Evolutionary conservation across 495 filamentous ascomycete genomes (phyloP).

Genomic region (Podospora sp.): DNA sequence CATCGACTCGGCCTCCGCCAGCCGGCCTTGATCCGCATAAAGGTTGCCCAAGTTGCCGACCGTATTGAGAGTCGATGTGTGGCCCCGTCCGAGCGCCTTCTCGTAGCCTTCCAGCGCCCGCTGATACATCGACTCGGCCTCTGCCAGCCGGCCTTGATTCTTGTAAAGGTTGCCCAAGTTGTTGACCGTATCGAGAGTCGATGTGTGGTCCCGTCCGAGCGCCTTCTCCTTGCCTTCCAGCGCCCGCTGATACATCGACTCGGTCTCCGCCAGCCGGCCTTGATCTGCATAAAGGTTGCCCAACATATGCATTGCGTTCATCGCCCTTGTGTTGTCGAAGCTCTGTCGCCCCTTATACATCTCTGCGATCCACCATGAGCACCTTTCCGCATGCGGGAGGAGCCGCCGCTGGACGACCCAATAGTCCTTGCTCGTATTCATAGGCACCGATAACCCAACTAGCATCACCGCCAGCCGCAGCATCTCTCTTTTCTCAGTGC

Average conservation of each 20-base stretch:
- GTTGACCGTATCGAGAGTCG: slow-evolving; percentile 9
- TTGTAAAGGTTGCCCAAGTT: slow-evolving; percentile 3
- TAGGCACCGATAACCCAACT: slow-evolving; percentile 30
- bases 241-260: slow-evolving; percentile 40
- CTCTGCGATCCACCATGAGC: slow-evolving; percentile 29
- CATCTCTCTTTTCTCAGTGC: slow-evolving; percentile 19
- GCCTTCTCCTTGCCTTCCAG: slow-evolving; percentile 25
- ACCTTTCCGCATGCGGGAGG: slow-evolving; percentile 31
- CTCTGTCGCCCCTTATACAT: slow-evolving; percentile 26
- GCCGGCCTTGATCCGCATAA: slow-evolving; percentile 32
- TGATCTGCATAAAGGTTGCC: slow-evolving; percentile 35
- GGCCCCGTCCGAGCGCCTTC: slow-evolving; percentile 39
- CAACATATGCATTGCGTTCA: slow-evolving; percentile 33
- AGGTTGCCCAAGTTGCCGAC: slow-evolving; percentile 34
- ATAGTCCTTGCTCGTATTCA: slow-evolving; percentile 18
- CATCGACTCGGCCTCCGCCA: slow-evolving; percentile 38
- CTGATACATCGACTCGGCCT: slow-evolving; percentile 39
- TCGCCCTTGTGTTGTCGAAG: slow-evolving; percentile 37
- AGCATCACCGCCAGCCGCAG: slow-evolving; percentile 29
- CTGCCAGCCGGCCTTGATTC: slow-evolving; percentile 5
- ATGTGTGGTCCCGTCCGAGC: slow-evolving; percentile 1
- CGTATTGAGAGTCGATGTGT: slow-evolving; percentile 20
- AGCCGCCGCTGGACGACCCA: slow-evolving; percentile 33
- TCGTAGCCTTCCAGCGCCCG: slow-evolving; percentile 43
- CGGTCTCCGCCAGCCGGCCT: slow-evolving; percentile 33